Conservation (phyloP, 2,329 filamentous ascomycete genomes). For the Macrophomina phaseolina region DNA sequence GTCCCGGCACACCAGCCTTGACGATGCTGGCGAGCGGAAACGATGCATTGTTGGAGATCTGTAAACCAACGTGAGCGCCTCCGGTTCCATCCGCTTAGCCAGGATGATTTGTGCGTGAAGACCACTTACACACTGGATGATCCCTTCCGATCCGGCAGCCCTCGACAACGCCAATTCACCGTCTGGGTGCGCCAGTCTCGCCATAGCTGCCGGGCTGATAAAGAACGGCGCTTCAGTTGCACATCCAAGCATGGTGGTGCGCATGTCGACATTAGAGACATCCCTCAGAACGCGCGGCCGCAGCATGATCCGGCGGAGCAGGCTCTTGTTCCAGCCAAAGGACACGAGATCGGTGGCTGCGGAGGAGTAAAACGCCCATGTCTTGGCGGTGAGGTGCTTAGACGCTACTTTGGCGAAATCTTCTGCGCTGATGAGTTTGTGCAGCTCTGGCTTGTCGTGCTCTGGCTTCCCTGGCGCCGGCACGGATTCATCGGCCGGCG, state of each 20-base stretch:
- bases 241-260: conserved; percentile 43
- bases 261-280: conserved; percentile 40
- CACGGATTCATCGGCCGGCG: conserved; percentile 44
- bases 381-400: conserved; percentile 40
- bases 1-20: conserved; percentile 30
- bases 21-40: conserved; percentile 31
- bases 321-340: conserved; percentile 39
- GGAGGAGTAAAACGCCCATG: conserved; percentile 42
- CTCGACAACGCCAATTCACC: conserved; percentile 45
- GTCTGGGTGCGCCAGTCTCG: conserved; percentile 42
- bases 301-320: conserved; percentile 44
- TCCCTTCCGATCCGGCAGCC: conserved; percentile 42
- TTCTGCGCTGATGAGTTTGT: conserved; percentile 38
- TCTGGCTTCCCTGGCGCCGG: conserved; percentile 32
- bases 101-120: background rate
- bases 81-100: background rate
- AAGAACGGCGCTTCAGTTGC: conserved; percentile 45
- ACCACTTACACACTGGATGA: conserved; percentile 43
- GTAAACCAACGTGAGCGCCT: conserved; percentile 36
- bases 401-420: conserved; percentile 44
- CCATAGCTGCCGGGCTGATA: conserved; percentile 46
- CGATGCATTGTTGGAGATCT: conserved; percentile 41
- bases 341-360: conserved; percentile 43
- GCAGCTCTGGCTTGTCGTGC: conserved; percentile 37
- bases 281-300: conserved; percentile 45